A percentile compares a stretch with the other conserved stretches of the same genome.
Evolutionary conservation across 2,329 filamentous ascomycete genomes (phyloP).

Genomic region (Bisporella sp.): DNA sequence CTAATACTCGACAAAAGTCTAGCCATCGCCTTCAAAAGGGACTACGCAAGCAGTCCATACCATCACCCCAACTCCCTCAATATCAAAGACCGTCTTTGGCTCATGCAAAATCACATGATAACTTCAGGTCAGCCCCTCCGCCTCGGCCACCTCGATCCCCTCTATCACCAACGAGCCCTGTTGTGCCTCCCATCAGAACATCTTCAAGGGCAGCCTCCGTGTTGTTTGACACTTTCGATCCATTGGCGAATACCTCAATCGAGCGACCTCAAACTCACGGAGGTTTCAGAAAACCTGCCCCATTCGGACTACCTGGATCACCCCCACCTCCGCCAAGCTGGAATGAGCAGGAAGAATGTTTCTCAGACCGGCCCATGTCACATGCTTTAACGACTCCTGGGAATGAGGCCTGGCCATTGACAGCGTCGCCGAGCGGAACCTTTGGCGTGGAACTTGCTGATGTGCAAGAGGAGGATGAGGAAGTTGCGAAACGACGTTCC

Average conservation of each 20-base stretch:
- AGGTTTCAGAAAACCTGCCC: slow-evolving; percentile 38
- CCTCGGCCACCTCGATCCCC: slow-evolving; percentile 44
- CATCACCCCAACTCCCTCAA: slow-evolving; percentile 5
- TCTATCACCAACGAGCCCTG: slow-evolving; percentile 31
- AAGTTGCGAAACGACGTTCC: slow-evolving; percentile 20
- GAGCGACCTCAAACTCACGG: slow-evolving; percentile 40
- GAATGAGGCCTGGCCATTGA: slow-evolving; percentile 39
- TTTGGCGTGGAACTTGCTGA: slow-evolving; percentile 40
- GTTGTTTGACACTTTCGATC: slow-evolving; percentile 37
- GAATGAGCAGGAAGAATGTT: slow-evolving; percentile 23
- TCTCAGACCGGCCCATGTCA: slow-evolving; percentile 18
- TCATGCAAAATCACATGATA: slow-evolving; percentile 36
- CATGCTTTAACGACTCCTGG: slow-evolving; percentile 38
- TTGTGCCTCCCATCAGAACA: slow-evolving; percentile 43
- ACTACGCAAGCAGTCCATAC: background rate
- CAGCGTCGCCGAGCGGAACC: slow-evolving; percentile 13
- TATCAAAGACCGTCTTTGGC: background rate
- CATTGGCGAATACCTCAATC: slow-evolving; percentile 26
- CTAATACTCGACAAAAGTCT: background rate
- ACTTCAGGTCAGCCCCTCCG: slow-evolving; percentile 29
- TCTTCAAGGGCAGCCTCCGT: slow-evolving; percentile 45
- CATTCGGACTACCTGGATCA: slow-evolving; percentile 27
- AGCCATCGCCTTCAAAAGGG: background rate
- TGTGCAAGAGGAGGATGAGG: slow-evolving; percentile 58
- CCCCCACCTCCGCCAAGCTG: slow-evolving; percentile 12